These are phyloP conservation scores for Nitzschia inconspicua DNA, from an alignment of 108 stramenopile genomes.

Conservation along the genomic window DNA sequence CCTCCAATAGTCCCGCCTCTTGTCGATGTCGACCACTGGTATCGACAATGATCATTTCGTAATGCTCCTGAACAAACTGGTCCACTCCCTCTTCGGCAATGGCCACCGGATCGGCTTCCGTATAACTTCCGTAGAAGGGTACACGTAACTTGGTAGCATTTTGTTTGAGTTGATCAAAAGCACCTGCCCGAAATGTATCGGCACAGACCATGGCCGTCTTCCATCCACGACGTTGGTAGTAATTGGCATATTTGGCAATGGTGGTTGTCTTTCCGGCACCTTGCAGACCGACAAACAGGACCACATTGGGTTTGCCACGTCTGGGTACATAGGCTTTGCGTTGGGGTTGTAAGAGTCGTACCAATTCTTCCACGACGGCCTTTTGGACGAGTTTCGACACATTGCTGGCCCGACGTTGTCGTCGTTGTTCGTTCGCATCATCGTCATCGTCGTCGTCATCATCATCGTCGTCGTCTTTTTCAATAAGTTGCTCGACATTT, in stretches of 20 bases:
- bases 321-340: slow-evolving; percentile 73
- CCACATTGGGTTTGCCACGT: slow-evolving; percentile 89
- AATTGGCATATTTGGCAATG: slow-evolving; percentile 96
- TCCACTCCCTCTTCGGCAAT: slow-evolving; percentile 97
- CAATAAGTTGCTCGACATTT: slow-evolving; percentile 47
- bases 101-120: slow-evolving; percentile 93
- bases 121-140: slow-evolving; percentile 93
- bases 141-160: slow-evolving; percentile 96
- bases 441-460: slow-evolving; percentile 7
- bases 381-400: slow-evolving; percentile 77
- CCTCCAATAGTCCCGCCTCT: slow-evolving; percentile 94
- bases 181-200: slow-evolving; percentile 98
- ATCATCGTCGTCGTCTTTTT: slow-evolving; percentile 24
- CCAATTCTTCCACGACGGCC: slow-evolving; percentile 91
- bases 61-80: slow-evolving; percentile 87
- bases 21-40: slow-evolving; percentile 95
- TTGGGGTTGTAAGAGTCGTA: slow-evolving; percentile 65
- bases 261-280: slow-evolving; percentile 98
- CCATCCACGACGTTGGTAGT: slow-evolving; percentile 86
- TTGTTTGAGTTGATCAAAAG: slow-evolving; percentile 98
- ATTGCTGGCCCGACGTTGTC: slow-evolving; percentile 1
- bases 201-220: slow-evolving; percentile 96
- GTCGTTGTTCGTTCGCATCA: background rate
- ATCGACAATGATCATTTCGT: slow-evolving; percentile 97
- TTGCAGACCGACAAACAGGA: slow-evolving; percentile 97